Conservation (phyloP, 2,329 filamentous ascomycete genomes). For the Aspergillus amoenus region DNA sequence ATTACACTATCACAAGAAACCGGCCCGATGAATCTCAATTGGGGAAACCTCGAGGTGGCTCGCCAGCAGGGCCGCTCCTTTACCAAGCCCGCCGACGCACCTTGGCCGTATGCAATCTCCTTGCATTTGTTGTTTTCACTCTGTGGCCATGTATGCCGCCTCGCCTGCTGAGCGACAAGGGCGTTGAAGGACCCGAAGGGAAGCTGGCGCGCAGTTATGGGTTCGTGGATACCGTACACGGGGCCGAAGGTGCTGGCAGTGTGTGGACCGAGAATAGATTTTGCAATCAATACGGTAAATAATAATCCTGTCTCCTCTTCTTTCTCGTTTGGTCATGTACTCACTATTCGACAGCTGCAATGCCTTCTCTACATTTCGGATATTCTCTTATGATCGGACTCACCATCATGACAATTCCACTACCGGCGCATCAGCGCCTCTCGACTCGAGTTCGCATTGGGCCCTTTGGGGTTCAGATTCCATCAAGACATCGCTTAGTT, state of each 20-base stretch:
- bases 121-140: constrained; percentile 61
- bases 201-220: constrained; percentile 60
- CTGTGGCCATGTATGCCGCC: constrained; percentile 63
- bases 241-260: constrained; percentile 59
- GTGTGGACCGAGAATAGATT: constrained; percentile 73
- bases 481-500: constrained; percentile 51
- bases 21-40: constrained; percentile 43
- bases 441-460: constrained; percentile 27
- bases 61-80: constrained; percentile 50
- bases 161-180: constrained; percentile 54
- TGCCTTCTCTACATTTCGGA: constrained; percentile 74
- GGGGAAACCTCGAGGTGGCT: constrained; percentile 41
- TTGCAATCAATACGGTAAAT: constrained; percentile 70
- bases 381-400: constrained; percentile 72
- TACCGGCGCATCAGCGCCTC: constrained; percentile 55
- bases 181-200: constrained; percentile 56
- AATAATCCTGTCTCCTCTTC: neutral
- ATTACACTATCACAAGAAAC: constrained; percentile 65
- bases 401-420: constrained; percentile 65
- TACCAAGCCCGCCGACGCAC: constrained; percentile 58
- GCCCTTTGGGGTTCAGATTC: constrained; percentile 41
- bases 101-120: constrained; percentile 58
- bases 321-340: neutral
- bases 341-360: constrained; percentile 54
- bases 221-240: constrained; percentile 61